phyloP scores from a whole-genome alignment of 768 basidiomycete species.

The Kockovaella imperatae region DNA sequence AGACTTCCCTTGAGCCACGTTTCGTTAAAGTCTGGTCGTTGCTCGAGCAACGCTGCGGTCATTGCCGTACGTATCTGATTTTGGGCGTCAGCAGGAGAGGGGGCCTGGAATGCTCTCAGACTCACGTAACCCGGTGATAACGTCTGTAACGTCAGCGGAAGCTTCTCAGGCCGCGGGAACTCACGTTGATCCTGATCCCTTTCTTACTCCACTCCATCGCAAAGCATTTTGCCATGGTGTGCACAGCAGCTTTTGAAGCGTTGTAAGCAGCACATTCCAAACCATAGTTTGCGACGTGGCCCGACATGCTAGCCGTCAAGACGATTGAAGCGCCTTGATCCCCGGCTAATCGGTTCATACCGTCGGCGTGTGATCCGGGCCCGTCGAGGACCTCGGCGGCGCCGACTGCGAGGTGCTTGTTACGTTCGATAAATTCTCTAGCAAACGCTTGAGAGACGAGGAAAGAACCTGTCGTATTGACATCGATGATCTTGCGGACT shows the following conservation, averaged over 20 bases:
- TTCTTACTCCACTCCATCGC: conserved; percentile 43
- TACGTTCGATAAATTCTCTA: conserved; percentile 8
- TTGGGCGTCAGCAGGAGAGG: neutral
- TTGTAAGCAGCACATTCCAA: conserved; percentile 36
- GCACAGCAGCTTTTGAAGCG: conserved; percentile 42
- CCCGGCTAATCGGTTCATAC: conserved; percentile 1
- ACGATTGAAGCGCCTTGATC: conserved; percentile 25
- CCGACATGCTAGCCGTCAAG: conserved; percentile 32
- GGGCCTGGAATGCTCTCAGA: neutral
- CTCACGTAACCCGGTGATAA: conserved; percentile 34
- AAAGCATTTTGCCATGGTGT: conserved; percentile 40
- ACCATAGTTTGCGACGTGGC: conserved; percentile 26
- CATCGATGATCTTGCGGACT: conserved; percentile 30
- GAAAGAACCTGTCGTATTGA: conserved; percentile 28
- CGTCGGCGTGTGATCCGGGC: neutral
- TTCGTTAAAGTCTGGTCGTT: conserved; percentile 26
- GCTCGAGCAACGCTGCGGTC: conserved; percentile 33
- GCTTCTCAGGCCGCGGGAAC: neutral
- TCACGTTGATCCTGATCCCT: conserved; percentile 41
- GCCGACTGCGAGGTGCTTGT: conserved; percentile 3
- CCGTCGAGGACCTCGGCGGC: too few relatives aligned
- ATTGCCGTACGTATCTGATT: conserved; percentile 28
- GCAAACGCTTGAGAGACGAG: conserved; percentile 19
- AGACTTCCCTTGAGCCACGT: conserved; percentile 26
- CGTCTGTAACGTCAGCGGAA: conserved; percentile 18